A percentile compares a stretch with the other conserved stretches of the same genome.
Evolutionary conservation across 192 early-diverging fungal genomes (phyloP).

Genomic region (Backusella mclennaniae): DNA sequence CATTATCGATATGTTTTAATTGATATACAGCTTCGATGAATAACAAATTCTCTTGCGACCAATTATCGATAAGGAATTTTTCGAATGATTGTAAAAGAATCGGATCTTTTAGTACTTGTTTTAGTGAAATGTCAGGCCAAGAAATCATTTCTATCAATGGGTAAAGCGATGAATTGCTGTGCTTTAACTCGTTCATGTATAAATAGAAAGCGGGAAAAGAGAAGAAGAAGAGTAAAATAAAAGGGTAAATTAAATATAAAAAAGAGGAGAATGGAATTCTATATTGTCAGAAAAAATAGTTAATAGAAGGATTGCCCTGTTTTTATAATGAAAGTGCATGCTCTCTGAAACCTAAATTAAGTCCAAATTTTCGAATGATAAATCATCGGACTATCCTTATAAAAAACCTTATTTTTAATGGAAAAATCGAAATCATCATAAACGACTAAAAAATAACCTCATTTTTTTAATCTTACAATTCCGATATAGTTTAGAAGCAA

Average conservation of each 20-base stretch:
- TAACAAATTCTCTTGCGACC: slow-evolving; percentile 33
- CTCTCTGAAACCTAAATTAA: neutral
- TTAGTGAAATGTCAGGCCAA: neutral
- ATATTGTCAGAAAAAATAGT: neutral
- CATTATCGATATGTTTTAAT: slow-evolving; percentile 15
- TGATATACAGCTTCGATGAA: slow-evolving; percentile 36
- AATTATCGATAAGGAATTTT: slow-evolving; percentile 6
- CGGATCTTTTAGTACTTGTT: slow-evolving; percentile 16
- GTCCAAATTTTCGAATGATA: neutral
- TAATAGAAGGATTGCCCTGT: neutral
- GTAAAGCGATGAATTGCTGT: neutral
- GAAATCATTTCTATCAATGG: neutral
- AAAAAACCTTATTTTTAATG: neutral
- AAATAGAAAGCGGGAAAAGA: neutral
- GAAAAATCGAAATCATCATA: neutral
- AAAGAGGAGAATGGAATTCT: neutral
- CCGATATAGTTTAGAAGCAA: too few species aligned
- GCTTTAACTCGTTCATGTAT: neutral
- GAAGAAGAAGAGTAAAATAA: neutral
- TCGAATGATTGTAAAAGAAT: slow-evolving; percentile 17
- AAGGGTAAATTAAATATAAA: neutral
- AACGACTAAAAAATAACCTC: neutral
- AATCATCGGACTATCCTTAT: neutral
- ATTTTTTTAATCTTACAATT: neutral
- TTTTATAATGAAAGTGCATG: neutral